Evolutionary conservation across 805 yeast species (phyloP).

Genomic region (Myxozyma mucilagina): DNA sequence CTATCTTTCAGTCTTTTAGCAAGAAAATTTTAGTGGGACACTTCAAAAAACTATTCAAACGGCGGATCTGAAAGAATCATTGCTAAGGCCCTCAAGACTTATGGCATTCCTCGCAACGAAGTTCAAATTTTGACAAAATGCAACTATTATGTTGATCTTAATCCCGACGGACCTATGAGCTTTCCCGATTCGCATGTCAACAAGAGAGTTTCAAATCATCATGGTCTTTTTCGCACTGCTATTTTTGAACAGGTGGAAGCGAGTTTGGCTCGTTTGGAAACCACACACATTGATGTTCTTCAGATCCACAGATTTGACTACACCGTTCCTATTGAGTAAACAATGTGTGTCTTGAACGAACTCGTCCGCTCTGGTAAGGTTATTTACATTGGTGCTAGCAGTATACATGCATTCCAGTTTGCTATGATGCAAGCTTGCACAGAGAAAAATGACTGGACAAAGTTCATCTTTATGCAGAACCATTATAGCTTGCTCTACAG

Average conservation of each 20-base stretch:
- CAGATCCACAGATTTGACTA: slow-evolving; percentile 59
- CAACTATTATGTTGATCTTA: neutral
- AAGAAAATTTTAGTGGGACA: slow-evolving; percentile 41
- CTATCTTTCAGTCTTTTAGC: neutral
- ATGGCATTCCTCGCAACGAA: slow-evolving; percentile 53
- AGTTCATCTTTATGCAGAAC: slow-evolving; percentile 58
- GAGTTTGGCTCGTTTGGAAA: slow-evolving; percentile 47
- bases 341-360: slow-evolving; percentile 57
- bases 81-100: slow-evolving; percentile 50
- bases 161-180: neutral
- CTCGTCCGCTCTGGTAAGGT: slow-evolving; percentile 49
- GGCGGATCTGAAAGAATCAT: slow-evolving; percentile 47
- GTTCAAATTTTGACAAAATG: slow-evolving; percentile 56
- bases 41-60: slow-evolving; percentile 47
- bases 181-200: neutral
- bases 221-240: slow-evolving; percentile 49
- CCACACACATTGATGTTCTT: slow-evolving; percentile 54
- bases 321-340: slow-evolving; percentile 48
- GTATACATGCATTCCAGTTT: slow-evolving; percentile 59
- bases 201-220: slow-evolving; percentile 37
- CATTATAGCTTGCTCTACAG: slow-evolving; percentile 56
- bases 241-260: slow-evolving; percentile 48
- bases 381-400: slow-evolving; percentile 64
- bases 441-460: slow-evolving; percentile 56
- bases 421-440: slow-evolving; percentile 42